Base-by-base conservation (phyloP, 345 rosid species). In the Lagerstroemia speciosa region DNA sequence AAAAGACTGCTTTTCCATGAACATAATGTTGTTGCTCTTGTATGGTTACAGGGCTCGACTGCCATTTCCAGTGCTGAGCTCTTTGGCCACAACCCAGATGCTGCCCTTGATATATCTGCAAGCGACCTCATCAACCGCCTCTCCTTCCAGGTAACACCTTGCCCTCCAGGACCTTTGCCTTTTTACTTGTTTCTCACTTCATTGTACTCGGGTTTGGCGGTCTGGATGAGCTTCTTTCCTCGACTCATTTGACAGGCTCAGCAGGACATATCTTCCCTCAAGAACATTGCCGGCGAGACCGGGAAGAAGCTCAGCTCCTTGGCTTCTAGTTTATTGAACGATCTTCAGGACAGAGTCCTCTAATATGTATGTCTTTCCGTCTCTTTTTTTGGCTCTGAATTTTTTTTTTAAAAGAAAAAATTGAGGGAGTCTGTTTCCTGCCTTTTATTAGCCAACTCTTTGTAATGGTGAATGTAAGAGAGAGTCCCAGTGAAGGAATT, bases 11-110 rank as follows among this genome's bases (percentile, higher is more conserved):
- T 58, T 30, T 11, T 26, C 20, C 57, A n/a, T 5, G 26, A 52
- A 52, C 19, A 2, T 29, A 14, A 58, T 27, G 34, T 15, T 3
- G 12, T 30, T 58, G 63, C 63, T 27, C 63, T 30, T 12, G 29
- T 58, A 29, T 27, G 6, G 14, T 37, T 74, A 4, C 80, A 95
- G 99, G 82, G 94, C 72, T 95, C 98, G 30, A 14, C 97, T 10
- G 89, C 99, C 38, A 95, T 95, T 60, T 95, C 99, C 65, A 92
- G 98, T 72, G 93, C 97, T 67, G 99, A 92, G 82, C 89, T 90
- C 67, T 95, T 92, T 69, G 99, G 99, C 62, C 67, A 80, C 2
- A 67, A 58, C 29, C 14, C 68, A 19, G 94, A 90, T 67, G 48
- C 85, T 53, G 62, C 88, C 29, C 32, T 85, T 32, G 97, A 93